These are phyloP conservation scores for Solanum medicagineum DNA, from an alignment of 257 asterid genomes.

Conservation along the genomic window DNA sequence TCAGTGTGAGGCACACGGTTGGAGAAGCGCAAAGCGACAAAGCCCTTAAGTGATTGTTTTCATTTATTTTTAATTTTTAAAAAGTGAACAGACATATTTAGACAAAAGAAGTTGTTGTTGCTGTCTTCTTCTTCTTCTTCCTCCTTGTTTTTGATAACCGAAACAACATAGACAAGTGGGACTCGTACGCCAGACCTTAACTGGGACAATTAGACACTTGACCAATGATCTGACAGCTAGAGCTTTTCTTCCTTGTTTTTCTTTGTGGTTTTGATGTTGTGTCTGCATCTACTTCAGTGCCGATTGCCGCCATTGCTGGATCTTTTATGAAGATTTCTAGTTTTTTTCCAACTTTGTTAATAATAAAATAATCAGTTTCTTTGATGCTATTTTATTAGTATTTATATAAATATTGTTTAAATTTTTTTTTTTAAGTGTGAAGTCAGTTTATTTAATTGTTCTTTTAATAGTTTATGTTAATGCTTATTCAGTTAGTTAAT, in stretches of 20 bases:
- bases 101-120: background rate
- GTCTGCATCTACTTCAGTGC: background rate
- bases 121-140: background rate
- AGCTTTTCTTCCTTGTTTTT: background rate
- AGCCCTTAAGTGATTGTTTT: background rate
- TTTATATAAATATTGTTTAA: background rate
- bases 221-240: background rate
- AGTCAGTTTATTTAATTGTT: background rate
- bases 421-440: background rate
- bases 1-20: background rate
- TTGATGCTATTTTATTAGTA: background rate
- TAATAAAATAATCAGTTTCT: background rate
- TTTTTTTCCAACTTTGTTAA: background rate
- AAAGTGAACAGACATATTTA: background rate
- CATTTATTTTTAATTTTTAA: background rate
- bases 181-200: background rate
- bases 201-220: background rate
- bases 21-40: background rate
- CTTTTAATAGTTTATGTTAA: background rate
- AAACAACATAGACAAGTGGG: no score
- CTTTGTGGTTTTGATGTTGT: background rate
- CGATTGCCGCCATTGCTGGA: background rate
- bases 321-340: background rate
- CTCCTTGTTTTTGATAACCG: background rate
- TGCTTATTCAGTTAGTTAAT: background rate